Conservation (phyloP, 1,284 basidiomycete genomes). For the Austropuccinia psidii region DNA sequence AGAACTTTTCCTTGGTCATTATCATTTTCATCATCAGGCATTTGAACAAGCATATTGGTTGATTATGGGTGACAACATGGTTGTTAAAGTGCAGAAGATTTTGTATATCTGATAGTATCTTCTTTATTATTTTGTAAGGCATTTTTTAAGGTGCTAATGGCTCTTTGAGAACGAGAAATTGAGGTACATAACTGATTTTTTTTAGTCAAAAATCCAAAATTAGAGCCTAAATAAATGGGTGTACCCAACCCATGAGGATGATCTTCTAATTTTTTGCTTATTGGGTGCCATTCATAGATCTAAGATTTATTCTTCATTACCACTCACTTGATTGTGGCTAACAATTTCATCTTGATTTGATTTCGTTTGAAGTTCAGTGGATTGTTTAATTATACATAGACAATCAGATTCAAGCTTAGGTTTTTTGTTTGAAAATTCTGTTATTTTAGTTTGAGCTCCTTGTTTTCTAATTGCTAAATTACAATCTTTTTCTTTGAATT, state of each 20-base stretch:
- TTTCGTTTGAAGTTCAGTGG: conserved; percentile 65
- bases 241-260: conserved; percentile 24
- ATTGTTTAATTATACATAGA: conserved; percentile 66
- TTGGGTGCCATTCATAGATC: conserved; percentile 39
- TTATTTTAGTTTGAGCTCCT: conserved; percentile 66
- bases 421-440: conserved; percentile 60
- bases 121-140: conserved; percentile 71
- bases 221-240: conserved; percentile 14
- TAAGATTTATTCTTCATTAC: conserved; percentile 38
- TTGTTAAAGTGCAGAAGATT: conserved; percentile 15
- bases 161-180: conserved; percentile 26
- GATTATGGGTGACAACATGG: conserved; percentile 39
- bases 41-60: conserved; percentile 37
- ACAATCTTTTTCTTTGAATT: conserved; percentile 97
- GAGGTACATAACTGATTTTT: conserved; percentile 35
- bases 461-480: conserved; percentile 89
- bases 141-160: conserved; percentile 65
- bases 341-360: conserved; percentile 55
- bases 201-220: conserved; percentile 26
- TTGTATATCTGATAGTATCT: conserved; percentile 45
- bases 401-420: conserved; percentile 73
- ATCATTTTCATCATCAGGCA: conserved; percentile 35
- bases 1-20: conserved; percentile 22
- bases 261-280: conserved; percentile 25
- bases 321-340: neutral